Conservation (phyloP, 2,329 filamentous ascomycete species). For the Diaporthe sp. region DNA sequence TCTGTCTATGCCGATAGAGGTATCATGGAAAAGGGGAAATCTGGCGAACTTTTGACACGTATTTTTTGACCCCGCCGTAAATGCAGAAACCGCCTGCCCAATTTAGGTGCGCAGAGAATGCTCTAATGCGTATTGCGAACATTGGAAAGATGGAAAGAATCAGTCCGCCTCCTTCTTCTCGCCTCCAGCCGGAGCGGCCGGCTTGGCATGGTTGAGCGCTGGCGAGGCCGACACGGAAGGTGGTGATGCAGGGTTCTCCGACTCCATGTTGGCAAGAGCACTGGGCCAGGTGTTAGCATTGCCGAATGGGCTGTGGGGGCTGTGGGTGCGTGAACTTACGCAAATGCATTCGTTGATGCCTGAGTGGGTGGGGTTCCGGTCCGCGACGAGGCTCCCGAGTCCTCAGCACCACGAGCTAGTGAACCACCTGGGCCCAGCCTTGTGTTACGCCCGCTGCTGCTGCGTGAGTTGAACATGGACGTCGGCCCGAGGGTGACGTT, state of each 20-base stretch:
- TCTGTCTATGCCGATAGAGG: conserved; percentile 62
- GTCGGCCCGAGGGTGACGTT: conserved; percentile 82
- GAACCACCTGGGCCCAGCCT: conserved; percentile 82
- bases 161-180: conserved; percentile 67
- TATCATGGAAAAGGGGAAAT: conserved; percentile 63
- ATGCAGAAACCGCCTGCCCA: conserved; percentile 63
- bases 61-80: conserved; percentile 62
- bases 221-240: conserved; percentile 78
- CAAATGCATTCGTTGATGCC: conserved; percentile 83
- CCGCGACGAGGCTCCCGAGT: conserved; percentile 89
- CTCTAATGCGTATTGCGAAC: conserved; percentile 59
- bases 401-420: conserved; percentile 81
- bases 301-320: not conserved
- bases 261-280: conserved; percentile 73
- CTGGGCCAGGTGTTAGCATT: conserved; percentile 56
- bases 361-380: conserved; percentile 86
- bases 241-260: conserved; percentile 76
- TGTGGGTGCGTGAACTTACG: conserved; percentile 70
- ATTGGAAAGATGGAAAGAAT: conserved; percentile 50
- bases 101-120: conserved; percentile 62
- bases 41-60: conserved; percentile 62
- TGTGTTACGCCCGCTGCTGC: conserved; percentile 81
- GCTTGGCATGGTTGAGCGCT: conserved; percentile 73
- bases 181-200: conserved; percentile 59
- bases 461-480: conserved; percentile 89